A percentile compares a stretch with the other conserved stretches of the same genome.
Conservation (phyloP, 2,329 filamentous ascomycete species). For the Fusarium citri region DNA sequence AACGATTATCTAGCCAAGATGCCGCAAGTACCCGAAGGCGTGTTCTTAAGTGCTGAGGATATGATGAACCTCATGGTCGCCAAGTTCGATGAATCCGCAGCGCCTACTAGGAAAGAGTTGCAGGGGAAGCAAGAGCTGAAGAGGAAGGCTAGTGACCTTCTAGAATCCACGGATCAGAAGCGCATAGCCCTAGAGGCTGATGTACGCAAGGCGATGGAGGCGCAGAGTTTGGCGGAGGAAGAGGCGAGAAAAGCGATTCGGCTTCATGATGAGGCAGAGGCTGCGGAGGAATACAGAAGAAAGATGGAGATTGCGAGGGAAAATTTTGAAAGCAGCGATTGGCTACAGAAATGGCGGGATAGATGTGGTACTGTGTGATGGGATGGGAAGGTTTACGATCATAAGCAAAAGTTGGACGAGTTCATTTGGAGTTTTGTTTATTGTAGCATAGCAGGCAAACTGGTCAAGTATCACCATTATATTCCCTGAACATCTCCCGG, state of each 20-base stretch:
- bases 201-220: rapidly evolving
- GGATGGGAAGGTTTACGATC: background rate
- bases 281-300: background rate
- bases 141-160: background rate
- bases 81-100: background rate
- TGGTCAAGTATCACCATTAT: rapidly evolving
- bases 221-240: background rate
- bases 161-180: background rate
- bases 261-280: background rate
- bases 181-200: background rate
- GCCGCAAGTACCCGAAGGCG: background rate
- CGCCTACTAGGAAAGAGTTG: background rate
- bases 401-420: background rate
- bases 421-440: background rate
- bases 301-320: background rate
- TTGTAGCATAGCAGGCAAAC: background rate
- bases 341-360: background rate
- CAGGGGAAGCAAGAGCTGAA: background rate
- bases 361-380: background rate
- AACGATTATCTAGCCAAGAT: background rate
- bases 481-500: background rate
- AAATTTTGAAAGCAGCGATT: rapidly evolving
- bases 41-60: background rate
- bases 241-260: background rate
- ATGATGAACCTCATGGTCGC: background rate